A percentile compares a stretch with the other conserved stretches of the same genome.
Conservation (phyloP, 345 rosid species). For the Lepidium aucheri region DNA sequence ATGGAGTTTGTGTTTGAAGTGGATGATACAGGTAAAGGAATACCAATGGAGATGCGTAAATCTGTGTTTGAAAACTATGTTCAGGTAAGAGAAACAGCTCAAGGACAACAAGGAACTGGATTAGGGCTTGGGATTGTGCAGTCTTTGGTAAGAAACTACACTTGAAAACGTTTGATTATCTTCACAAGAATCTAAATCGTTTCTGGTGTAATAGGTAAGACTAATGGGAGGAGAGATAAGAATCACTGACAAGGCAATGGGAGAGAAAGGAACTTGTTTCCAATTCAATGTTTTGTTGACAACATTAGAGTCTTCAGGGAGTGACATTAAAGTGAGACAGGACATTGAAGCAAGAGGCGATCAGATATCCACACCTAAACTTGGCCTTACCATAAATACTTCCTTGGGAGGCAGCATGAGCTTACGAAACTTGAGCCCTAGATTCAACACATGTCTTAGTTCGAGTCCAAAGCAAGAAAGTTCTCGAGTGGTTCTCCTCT, state of each 20-base stretch:
- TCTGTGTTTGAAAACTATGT: constrained; percentile 72
- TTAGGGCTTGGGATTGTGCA: constrained; percentile 87
- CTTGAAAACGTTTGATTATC: neutral
- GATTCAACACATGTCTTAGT: constrained; percentile 21
- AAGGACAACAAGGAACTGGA: constrained; percentile 65
- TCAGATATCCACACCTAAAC: constrained; percentile 1
- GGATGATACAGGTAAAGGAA: constrained; percentile 78
- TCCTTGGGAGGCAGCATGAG: constrained; percentile 15
- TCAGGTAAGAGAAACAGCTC: constrained; percentile 65
- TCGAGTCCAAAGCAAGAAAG: constrained; percentile 43
- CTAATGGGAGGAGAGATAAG: constrained; percentile 81
- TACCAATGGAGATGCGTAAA: constrained; percentile 52
- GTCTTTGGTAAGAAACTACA: constrained; percentile 50
- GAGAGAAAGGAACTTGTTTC: constrained; percentile 70
- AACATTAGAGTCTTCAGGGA: constrained; percentile 8
- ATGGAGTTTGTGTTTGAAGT: constrained; percentile 69
- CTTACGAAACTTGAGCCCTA: constrained; percentile 34
- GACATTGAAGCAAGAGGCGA: constrained; percentile 28
- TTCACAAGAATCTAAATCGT: neutral
- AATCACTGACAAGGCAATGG: constrained; percentile 48
- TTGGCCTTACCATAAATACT: constrained; percentile 24
- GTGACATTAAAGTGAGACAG: neutral
- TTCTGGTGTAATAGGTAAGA: constrained; percentile 41
- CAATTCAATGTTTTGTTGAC: constrained; percentile 51
- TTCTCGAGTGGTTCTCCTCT: constrained; percentile 62